A percentile compares a stretch with the other conserved stretches of the same genome.
phyloP scores from a whole-genome alignment of 306 rosid genomes.

The Prunus davidiana region DNA sequence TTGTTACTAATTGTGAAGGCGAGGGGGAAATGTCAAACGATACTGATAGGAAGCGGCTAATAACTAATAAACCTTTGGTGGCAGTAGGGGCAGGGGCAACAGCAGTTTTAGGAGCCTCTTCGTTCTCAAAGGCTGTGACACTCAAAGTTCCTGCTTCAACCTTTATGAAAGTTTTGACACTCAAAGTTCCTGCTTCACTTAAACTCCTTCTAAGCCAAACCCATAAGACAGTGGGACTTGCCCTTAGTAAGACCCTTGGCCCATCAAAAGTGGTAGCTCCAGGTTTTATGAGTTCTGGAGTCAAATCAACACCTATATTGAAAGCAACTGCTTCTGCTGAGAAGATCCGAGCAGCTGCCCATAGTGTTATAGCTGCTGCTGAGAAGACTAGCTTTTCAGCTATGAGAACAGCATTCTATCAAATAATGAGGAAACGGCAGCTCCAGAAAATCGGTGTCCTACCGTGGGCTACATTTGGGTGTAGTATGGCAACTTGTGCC shows the following conservation, averaged over 20 bases:
- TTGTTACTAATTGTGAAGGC: slow-evolving; percentile 38
- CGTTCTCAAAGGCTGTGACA: slow-evolving; percentile 52
- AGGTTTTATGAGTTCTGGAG: slow-evolving; percentile 9
- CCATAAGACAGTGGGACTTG: slow-evolving; percentile 48
- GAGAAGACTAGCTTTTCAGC: slow-evolving; percentile 76
- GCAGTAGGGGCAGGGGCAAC: slow-evolving; percentile 90
- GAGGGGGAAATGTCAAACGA: slow-evolving; percentile 33
- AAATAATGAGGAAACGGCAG: slow-evolving; percentile 73
- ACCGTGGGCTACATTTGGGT: slow-evolving; percentile 74
- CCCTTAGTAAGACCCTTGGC: slow-evolving; percentile 36
- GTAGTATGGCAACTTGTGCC: slow-evolving; percentile 65
- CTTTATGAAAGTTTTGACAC: slow-evolving; percentile 8
- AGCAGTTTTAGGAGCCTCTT: slow-evolving; percentile 72
- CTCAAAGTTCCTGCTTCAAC: slow-evolving; percentile 10
- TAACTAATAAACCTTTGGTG: slow-evolving; percentile 58
- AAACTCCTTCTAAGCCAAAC: slow-evolving; percentile 51
- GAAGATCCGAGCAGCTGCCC: slow-evolving; percentile 70
- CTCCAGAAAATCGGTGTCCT: slow-evolving; percentile 48
- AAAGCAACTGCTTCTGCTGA: slow-evolving; percentile 71
- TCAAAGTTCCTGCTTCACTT: slow-evolving; percentile 51
- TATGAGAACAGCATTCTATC: slow-evolving; percentile 76
- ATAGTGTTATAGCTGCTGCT: slow-evolving; percentile 61
- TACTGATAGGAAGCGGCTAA: slow-evolving; percentile 37
- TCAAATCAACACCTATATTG: slow-evolving; percentile 53
- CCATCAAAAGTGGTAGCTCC: slow-evolving; percentile 59